Percentiles rank a stretch among this genome's conserved stretches.
These are phyloP conservation scores for Phialocephala sp. DNA, from an alignment of 2,329 filamentous ascomycete species.

Conservation along the genomic window DNA sequence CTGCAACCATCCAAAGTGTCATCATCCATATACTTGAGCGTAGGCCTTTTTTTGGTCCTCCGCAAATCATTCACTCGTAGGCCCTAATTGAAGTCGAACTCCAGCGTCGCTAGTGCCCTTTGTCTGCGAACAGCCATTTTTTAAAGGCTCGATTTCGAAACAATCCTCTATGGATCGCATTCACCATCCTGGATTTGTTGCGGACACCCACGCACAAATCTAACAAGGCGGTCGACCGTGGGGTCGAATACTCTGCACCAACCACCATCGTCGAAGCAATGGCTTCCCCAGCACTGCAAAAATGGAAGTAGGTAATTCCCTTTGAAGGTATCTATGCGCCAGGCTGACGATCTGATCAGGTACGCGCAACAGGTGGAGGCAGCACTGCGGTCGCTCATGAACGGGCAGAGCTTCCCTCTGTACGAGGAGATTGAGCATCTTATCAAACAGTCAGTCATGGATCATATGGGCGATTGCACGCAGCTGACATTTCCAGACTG, in stretches of 20 bases:
- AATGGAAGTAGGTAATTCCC: constrained; percentile 54
- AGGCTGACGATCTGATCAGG: constrained; percentile 37
- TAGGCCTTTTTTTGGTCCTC: constrained; percentile 10
- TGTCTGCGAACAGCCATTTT: constrained; percentile 18
- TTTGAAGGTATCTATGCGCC: constrained; percentile 9
- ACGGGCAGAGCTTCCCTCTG: constrained; percentile 52
- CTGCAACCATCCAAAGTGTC: constrained; percentile 8
- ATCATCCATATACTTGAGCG: background rate
- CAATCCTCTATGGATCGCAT: constrained; percentile 39
- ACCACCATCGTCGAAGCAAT: constrained; percentile 29
- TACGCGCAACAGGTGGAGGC: constrained; percentile 53
- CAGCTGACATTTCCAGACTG: constrained; percentile 37
- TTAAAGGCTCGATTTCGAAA: constrained; percentile 17
- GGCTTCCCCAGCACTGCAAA: constrained; percentile 49
- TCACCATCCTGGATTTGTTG: constrained; percentile 34
- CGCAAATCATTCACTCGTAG: constrained; percentile 4
- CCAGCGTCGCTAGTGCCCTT: constrained; percentile 20
- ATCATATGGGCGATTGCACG: constrained; percentile 5
- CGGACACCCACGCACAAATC: constrained; percentile 56
- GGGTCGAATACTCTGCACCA: constrained; percentile 44
- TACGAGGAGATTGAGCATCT: constrained; percentile 50
- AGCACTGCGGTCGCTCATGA: constrained; percentile 53
- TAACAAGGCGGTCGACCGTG: constrained; percentile 62
- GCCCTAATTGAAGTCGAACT: background rate
- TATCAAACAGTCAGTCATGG: constrained; percentile 39